A percentile compares a stretch with the other conserved stretches of the same genome.
Conservation (phyloP, 768 basidiomycete genomes). For the Tricholoma bakamatsutake region DNA sequence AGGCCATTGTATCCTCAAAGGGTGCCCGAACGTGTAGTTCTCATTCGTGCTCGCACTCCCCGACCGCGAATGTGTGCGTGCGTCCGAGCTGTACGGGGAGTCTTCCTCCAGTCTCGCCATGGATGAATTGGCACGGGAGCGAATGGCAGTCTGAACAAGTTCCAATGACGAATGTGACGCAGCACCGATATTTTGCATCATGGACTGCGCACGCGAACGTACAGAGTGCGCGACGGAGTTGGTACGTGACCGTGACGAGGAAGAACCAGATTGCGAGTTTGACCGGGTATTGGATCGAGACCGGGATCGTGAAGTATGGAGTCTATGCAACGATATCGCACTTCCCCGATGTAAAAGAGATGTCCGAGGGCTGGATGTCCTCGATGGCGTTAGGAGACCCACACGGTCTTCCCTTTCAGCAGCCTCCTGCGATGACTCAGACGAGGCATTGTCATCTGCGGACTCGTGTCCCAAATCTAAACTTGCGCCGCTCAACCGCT, state of each 20-base stretch:
- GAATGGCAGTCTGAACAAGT: slow-evolving; percentile 39
- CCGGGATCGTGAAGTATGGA: slow-evolving; percentile 29
- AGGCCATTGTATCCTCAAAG: slow-evolving; percentile 36
- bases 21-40: slow-evolving; percentile 73
- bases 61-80: slow-evolving; percentile 38
- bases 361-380: slow-evolving; percentile 42
- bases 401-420: slow-evolving; percentile 61
- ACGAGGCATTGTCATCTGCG: slow-evolving; percentile 31
- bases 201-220: slow-evolving; percentile 59
- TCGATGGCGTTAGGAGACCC: slow-evolving; percentile 39
- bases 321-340: slow-evolving; percentile 20
- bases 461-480: slow-evolving; percentile 22
- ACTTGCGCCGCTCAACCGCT: not conserved
- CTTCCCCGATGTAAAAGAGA: slow-evolving; percentile 39
- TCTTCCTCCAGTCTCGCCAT: slow-evolving; percentile 64
- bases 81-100: slow-evolving; percentile 28
- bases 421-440: slow-evolving; percentile 51
- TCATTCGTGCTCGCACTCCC: slow-evolving; percentile 51
- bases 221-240: slow-evolving; percentile 40
- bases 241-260: slow-evolving; percentile 38
- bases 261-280: slow-evolving; percentile 31
- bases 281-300: slow-evolving; percentile 26
- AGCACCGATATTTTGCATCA: slow-evolving; percentile 58
- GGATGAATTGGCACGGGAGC: slow-evolving; percentile 60
- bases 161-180: slow-evolving; percentile 60